Evolutionary conservation across 176 grass and related monocot species (phyloP), one percentile per base, ranked within the genome.

Genomic region (Poa pratensis): DNA sequence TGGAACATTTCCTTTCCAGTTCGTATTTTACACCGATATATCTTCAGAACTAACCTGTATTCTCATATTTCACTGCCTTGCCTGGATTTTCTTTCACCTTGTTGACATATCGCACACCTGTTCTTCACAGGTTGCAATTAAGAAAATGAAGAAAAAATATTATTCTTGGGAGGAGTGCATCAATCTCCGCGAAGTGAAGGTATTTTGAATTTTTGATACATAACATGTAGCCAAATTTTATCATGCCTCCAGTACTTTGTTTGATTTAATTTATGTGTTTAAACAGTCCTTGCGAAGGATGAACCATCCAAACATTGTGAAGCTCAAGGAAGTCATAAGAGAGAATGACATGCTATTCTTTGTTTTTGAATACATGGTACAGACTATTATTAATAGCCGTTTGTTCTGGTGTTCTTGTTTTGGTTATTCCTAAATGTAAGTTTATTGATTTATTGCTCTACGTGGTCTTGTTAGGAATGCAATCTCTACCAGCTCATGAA

Each of bases 131-230:
- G 94, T 96, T 65, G 96, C 96, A 8, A 96, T 99, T 80, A 99
- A 99, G 90, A 94, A 99, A 93, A 94, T 99, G 91, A 99, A 99
- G 90, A 96, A 94, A 81, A 99, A 96, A 68, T 99, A 99, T 77
- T 91, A 85, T 80, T 94, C 93, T 15, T 99, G 96, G 96, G 96
- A 99, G 37, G 96, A 99, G 61, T 99, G 96, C 87, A 89, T 99
- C 77, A 94, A 94, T 86, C 96, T 99, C 54, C 91, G 94, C n/a
- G 96, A 99, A 99, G 96, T 99, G 74, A 99, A 99, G 96, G 96
- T 99, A 90, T 42, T 73, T 86, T n/a, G n/a, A n/a, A n/a, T n/a
- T n/a, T n/a, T n/a, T 55, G 17, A 58, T 79, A 34, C 50, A 22
- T 5, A 37, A 81, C 68, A 71, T 73, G 26, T 57, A 51, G 32